phyloP scores from a whole-genome alignment of 148 eudicot genomes.

The Vaccinium myrtillus region DNA sequence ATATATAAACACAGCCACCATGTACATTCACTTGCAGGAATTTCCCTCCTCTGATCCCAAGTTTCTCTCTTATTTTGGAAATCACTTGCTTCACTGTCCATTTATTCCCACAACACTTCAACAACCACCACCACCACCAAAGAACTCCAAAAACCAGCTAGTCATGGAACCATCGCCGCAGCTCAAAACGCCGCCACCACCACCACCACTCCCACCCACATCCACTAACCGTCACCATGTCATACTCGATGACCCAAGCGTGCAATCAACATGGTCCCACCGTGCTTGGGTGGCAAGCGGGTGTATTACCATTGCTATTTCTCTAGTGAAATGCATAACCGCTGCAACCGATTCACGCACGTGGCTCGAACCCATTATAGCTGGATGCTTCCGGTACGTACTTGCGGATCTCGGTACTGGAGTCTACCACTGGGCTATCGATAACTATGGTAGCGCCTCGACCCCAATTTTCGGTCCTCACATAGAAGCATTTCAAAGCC shows the following conservation, averaged over 20 bases:
- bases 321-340: slow-evolving; percentile 53
- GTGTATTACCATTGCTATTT: slow-evolving; percentile 55
- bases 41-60: neutral
- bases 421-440: slow-evolving; percentile 88
- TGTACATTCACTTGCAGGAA: neutral
- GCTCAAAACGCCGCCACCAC: neutral
- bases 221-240: slow-evolving; percentile 14
- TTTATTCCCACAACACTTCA: too few species aligned
- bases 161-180: slow-evolving; percentile 8
- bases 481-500: slow-evolving; percentile 78
- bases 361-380: slow-evolving; percentile 53
- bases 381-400: slow-evolving; percentile 59
- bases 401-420: slow-evolving; percentile 84
- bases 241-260: slow-evolving; percentile 43
- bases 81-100: too few species aligned
- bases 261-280: slow-evolving; percentile 69
- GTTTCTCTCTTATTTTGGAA: too few species aligned
- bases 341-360: slow-evolving; percentile 35
- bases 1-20: too few species aligned
- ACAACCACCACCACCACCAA: slow-evolving; percentile 16
- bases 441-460: slow-evolving; percentile 62
- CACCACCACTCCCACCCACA: neutral
- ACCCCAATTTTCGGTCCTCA: slow-evolving; percentile 74
- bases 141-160: slow-evolving; percentile 22
- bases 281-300: slow-evolving; percentile 78